Percentiles rank a stretch among this genome's conserved stretches.
phyloP scores from a whole-genome alignment of 495 filamentous ascomycete species.

The Neurospora sp. region DNA sequence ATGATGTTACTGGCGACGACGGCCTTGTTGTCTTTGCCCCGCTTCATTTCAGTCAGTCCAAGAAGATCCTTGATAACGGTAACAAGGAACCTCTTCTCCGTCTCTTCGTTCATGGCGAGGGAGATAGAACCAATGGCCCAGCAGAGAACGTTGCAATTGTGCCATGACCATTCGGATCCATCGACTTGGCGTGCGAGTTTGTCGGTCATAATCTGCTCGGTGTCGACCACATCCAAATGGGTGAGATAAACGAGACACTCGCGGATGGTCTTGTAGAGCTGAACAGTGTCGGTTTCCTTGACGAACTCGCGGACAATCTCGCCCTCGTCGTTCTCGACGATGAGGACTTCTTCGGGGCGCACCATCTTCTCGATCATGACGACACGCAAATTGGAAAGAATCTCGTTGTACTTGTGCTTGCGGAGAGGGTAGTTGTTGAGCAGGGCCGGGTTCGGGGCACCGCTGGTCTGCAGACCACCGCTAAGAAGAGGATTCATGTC shows the following conservation, averaged over 20 bases:
- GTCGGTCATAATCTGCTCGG: slow-evolving; percentile 97
- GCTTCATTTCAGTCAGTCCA: slow-evolving; percentile 97
- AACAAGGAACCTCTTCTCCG: slow-evolving; percentile 94
- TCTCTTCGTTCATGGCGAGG: slow-evolving; percentile 98
- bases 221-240: slow-evolving; percentile 94
- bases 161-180: slow-evolving; percentile 95
- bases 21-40: slow-evolving; percentile 98
- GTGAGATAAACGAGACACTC: slow-evolving; percentile 97
- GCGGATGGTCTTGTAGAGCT: slow-evolving; percentile 96
- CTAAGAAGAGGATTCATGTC: slow-evolving; percentile 80
- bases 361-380: slow-evolving; percentile 99
- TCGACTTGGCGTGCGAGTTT: slow-evolving; percentile 93
- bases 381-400: slow-evolving; percentile 82
- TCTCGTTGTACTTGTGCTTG: slow-evolving; percentile 93
- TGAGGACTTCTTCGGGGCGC: slow-evolving; percentile 91
- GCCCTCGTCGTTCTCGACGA: slow-evolving; percentile 98
- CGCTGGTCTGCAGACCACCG: slow-evolving; percentile 56
- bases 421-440: slow-evolving; percentile 81
- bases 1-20: slow-evolving; percentile 99
- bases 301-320: slow-evolving; percentile 99
- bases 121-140: slow-evolving; percentile 99
- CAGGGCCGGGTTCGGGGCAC: slow-evolving; percentile 72
- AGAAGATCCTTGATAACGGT: slow-evolving; percentile 98
- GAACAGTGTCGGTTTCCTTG: slow-evolving; percentile 97
- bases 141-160: slow-evolving; percentile 97